Evolutionary conservation across 163 green algal species (phyloP), one percentile per base, ranked within the genome.

Genomic region (Chlamydomonas reinhardtii): DNA sequence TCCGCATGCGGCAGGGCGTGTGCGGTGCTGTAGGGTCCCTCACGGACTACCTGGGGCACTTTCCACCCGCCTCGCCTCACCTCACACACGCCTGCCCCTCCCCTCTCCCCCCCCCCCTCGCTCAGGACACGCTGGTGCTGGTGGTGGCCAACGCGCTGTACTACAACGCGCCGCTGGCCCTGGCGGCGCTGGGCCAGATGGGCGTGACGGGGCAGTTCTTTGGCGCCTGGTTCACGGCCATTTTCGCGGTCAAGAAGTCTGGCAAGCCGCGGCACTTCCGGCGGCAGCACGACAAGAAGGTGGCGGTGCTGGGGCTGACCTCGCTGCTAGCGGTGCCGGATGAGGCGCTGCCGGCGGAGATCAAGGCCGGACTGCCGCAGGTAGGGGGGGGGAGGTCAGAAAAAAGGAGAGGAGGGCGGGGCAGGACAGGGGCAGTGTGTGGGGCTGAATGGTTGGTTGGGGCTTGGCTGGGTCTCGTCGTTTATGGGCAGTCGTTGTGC

Each of bases 91-190:
- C 39, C 5, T 8, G 8, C 39, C 48, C 48, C 2, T 19, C 5
- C 48, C 20, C 27, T 15, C 20, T 4, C 70, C 37, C 20, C 32
- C 27, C 66, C 15, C n/a, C 25, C 66, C 32, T 22, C 6, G 66
- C 37, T 43, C 89, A 94, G 70, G 96, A 98, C 76, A 85, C 94
- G 54, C 92, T 99, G 75, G 88, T 99, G 73, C 65, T 94, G 69
- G 88, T 96, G 71, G 93, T 98, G 35, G 95, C 96, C 37, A 96
- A 97, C 43, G 92, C 92, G 14, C 87, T 99, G 35, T 97, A 98
- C 93, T 99, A 99, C 93, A 97, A 98, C 83, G 69, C 96, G 12
- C 24, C 62, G 24, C 92, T 98, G 34, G 89, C 95, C 17, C 84
- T 99, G 73, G 37, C 79, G 14, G 73, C 88, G 89, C 72, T 92